Evolutionary conservation across 345 rosid species (phyloP).

Genomic region (Dipteronia sinensis): DNA sequence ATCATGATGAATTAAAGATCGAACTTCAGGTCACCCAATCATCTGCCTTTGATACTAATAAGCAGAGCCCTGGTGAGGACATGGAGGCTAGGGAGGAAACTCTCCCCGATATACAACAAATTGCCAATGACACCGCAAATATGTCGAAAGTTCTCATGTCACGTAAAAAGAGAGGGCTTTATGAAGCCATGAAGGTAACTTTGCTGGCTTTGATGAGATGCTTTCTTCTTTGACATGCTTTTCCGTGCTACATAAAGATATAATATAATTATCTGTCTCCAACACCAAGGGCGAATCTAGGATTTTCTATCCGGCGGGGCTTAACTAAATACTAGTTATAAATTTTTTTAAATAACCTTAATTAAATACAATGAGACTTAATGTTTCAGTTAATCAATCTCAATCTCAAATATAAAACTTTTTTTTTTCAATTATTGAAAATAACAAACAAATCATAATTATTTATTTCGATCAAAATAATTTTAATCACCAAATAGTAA

Average conservation of each 20-base stretch:
- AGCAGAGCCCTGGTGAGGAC: conserved; percentile 29
- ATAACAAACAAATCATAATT: too few relatives aligned
- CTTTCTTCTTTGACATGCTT: background rate
- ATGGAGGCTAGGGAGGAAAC: conserved; percentile 39
- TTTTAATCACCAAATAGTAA: too few relatives aligned
- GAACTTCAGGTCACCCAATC: conserved; percentile 53
- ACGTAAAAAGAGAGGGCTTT: conserved; percentile 65
- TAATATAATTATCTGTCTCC: background rate
- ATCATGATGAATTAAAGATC: conserved; percentile 76
- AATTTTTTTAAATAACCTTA: too few relatives aligned
- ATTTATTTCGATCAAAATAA: too few relatives aligned
- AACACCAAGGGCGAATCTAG: too few relatives aligned
- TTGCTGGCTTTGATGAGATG: background rate
- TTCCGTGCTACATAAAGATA: background rate
- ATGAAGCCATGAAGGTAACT: conserved; percentile 68
- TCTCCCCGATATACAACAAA: conserved; percentile 39
- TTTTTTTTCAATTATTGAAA: too few relatives aligned
- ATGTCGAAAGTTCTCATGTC: conserved; percentile 52
- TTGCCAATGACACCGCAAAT: conserved; percentile 41
- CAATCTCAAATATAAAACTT: too few relatives aligned
- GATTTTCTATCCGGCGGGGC: too few relatives aligned
- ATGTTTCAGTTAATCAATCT: too few relatives aligned
- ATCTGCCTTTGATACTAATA: conserved; percentile 22
- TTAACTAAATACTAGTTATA: too few relatives aligned
- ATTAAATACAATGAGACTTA: too few relatives aligned